These are phyloP conservation scores for Cenchrus purpureus DNA, from an alignment of 176 grass and related monocot genomes.

Conservation along the genomic window DNA sequence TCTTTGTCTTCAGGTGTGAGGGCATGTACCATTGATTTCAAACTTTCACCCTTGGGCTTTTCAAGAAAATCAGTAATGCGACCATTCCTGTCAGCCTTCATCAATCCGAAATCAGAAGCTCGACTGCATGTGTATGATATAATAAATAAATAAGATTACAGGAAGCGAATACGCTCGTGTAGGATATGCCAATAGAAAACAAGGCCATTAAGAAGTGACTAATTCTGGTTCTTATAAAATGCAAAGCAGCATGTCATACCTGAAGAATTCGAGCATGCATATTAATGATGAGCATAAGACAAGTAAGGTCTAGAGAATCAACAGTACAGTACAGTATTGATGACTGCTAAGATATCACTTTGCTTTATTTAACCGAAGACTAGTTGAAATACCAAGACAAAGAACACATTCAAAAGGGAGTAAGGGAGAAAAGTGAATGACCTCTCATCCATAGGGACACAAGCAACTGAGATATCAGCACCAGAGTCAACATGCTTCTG, in stretches of 20 bases:
- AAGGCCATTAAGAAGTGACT: neutral
- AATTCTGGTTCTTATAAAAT: conserved; percentile 27
- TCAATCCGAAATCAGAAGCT: conserved; percentile 82
- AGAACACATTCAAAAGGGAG: neutral
- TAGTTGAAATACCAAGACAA: neutral
- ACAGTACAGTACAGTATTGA: neutral
- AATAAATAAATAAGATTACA: conserved; percentile 17
- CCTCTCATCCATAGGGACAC: conserved; percentile 80
- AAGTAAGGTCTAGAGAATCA: neutral
- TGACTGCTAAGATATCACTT: neutral
- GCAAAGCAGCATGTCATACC: neutral
- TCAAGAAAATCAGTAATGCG: conserved; percentile 71
- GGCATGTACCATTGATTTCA: conserved; percentile 74
- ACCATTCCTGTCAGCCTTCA: conserved; percentile 63
- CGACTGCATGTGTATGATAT: conserved; percentile 55
- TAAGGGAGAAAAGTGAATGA: conserved; percentile 9
- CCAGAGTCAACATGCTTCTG: conserved; percentile 75
- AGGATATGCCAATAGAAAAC: neutral
- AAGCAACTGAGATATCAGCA: conserved; percentile 82
- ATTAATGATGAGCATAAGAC: neutral
- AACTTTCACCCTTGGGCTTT: conserved; percentile 72
- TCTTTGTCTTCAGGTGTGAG: neutral
- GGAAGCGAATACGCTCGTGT: neutral
- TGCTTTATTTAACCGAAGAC: conserved; percentile 1
- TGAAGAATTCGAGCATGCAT: neutral